These are phyloP conservation scores for Helianthus tuberosus DNA, from an alignment of 129 eudicot genomes.

Conservation along the genomic window DNA sequence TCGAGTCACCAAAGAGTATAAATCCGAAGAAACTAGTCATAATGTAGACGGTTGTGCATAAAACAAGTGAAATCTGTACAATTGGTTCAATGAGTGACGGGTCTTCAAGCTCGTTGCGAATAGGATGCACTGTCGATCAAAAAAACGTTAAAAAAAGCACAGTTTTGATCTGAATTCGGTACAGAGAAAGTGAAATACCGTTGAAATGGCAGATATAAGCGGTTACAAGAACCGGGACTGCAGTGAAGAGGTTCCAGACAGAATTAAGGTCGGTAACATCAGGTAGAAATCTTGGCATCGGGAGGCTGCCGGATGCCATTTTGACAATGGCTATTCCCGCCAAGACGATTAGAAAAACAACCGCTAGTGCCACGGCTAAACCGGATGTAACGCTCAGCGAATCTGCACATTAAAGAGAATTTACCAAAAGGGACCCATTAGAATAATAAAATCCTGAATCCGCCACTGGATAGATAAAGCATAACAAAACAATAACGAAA, in stretches of 20 bases:
- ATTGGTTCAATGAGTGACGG: slow-evolving; percentile 53
- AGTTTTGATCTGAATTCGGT: background rate
- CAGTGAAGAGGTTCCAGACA: slow-evolving; percentile 70
- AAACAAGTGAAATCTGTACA: slow-evolving; percentile 61
- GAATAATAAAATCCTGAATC: too few species aligned
- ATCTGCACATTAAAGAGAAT: slow-evolving; percentile 40
- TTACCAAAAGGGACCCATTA: too few species aligned
- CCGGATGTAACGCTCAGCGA: slow-evolving; percentile 66
- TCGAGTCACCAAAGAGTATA: slow-evolving; percentile 80
- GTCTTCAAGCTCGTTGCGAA: slow-evolving; percentile 64
- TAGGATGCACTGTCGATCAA: slow-evolving; percentile 64
- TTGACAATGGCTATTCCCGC: slow-evolving; percentile 55
- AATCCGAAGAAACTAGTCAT: slow-evolving; percentile 87
- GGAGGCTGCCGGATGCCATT: slow-evolving; percentile 44
- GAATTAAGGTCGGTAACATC: slow-evolving; percentile 50
- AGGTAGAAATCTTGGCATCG: slow-evolving; percentile 60
- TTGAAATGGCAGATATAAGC: slow-evolving; percentile 87
- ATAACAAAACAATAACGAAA: background rate
- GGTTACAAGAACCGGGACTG: slow-evolving; percentile 84
- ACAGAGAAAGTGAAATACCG: slow-evolving; percentile 39
- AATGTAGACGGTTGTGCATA: slow-evolving; percentile 75
- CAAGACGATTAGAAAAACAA: slow-evolving; percentile 51
- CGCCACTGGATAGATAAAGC: background rate
- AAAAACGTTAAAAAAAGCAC: background rate
- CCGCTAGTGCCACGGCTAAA: slow-evolving; percentile 63